phyloP scores from a whole-genome alignment of 2,329 filamentous ascomycete species.

The Penicillium vulpinum region DNA sequence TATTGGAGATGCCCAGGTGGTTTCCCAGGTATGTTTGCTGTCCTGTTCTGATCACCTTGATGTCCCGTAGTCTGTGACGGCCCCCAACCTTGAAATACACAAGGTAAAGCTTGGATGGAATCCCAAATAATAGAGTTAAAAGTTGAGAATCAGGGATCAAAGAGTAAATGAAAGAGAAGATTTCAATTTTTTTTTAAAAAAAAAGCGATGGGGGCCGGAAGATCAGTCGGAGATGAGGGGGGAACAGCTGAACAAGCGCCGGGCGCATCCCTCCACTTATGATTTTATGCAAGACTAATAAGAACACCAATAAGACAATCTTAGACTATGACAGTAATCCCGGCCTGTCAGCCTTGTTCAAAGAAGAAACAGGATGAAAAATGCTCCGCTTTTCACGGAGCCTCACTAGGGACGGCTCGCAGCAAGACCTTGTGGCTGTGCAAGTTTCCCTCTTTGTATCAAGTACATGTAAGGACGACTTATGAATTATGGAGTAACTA shows the following conservation, averaged over 20 bases:
- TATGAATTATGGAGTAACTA: not conserved
- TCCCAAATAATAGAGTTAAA: not conserved
- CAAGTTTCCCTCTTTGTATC: not conserved
- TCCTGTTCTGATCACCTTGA: not conserved
- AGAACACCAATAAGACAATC: not conserved
- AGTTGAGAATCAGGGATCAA: not conserved
- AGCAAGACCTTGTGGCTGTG: not conserved
- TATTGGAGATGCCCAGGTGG: not conserved
- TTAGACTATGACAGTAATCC: not conserved
- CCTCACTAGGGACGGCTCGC: not conserved
- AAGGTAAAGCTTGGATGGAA: not conserved
- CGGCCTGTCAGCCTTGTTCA: constrained; percentile 2
- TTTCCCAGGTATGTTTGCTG: not conserved
- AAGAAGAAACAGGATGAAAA: not conserved
- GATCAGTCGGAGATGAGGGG: constrained; percentile 11
- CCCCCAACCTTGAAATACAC: not conserved
- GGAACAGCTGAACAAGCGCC: constrained; percentile 11
- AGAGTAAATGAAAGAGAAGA: not conserved
- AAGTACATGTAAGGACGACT: too few relatives aligned
- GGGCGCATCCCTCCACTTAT: constrained; percentile 7
- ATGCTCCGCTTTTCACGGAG: not conserved
- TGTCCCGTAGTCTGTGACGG: not conserved
- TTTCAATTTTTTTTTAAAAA: too few relatives aligned
- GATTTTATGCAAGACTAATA: not conserved
- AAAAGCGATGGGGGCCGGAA: constrained; percentile 7